A percentile compares a stretch with the other conserved stretches of the same genome.
These are phyloP conservation scores for Pseudogymnoascus sp. DNA, from an alignment of 2,329 filamentous ascomycete genomes.

Conservation along the genomic window DNA sequence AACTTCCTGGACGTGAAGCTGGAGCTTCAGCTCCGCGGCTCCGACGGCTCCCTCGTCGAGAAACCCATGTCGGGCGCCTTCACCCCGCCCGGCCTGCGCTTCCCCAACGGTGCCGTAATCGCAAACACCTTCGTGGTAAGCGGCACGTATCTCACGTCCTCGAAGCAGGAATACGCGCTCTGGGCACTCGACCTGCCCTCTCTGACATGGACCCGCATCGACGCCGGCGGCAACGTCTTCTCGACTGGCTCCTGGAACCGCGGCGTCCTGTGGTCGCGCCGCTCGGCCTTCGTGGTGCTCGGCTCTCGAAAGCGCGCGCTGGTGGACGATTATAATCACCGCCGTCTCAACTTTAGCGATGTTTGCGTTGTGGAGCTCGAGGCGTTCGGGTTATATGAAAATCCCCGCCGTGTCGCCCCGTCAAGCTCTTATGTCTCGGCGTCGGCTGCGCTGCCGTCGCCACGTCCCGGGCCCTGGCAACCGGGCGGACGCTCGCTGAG, in stretches of 20 bases:
- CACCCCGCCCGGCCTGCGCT: conserved; percentile 84
- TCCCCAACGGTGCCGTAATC: conserved; percentile 91
- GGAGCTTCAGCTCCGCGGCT: conserved; percentile 78
- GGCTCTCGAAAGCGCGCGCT: conserved; percentile 89
- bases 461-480: conserved; percentile 43
- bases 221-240: conserved; percentile 89
- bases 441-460: conserved; percentile 55
- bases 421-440: conserved; percentile 79
- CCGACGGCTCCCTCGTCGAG: conserved; percentile 77
- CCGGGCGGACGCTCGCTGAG: conserved; percentile 71
- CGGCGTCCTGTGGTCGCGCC: conserved; percentile 83
- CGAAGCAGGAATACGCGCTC: conserved; percentile 94
- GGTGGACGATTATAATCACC: conserved; percentile 96
- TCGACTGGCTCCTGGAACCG: conserved; percentile 97
- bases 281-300: conserved; percentile 92
- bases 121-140: conserved; percentile 96
- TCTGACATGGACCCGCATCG: conserved; percentile 89
- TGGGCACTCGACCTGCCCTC: conserved; percentile 89
- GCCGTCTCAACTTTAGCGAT: conserved; percentile 94
- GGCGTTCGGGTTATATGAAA: conserved; percentile 95
- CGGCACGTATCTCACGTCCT: conserved; percentile 93
- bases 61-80: conserved; percentile 81
- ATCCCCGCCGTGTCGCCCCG: conserved; percentile 70
- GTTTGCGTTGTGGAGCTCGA: conserved; percentile 96
- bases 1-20: conserved; percentile 97